phyloP scores from a whole-genome alignment of 2,329 filamentous ascomycete species.

The Colletotrichum lupini region DNA sequence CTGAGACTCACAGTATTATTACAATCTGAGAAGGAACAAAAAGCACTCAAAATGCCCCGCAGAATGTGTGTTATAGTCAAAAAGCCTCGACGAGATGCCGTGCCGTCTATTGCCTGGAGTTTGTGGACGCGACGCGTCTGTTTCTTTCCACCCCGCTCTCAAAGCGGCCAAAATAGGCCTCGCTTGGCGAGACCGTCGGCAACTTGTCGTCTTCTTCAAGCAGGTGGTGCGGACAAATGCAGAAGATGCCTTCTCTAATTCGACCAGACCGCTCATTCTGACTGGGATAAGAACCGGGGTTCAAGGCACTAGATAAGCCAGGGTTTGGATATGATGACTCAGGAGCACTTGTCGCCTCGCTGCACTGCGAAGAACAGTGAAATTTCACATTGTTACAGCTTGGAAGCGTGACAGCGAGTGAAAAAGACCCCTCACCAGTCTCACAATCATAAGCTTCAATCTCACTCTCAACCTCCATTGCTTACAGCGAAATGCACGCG shows the following conservation, averaged over 20 bases:
- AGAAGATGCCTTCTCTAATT: slow-evolving; percentile 6
- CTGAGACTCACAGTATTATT: neutral
- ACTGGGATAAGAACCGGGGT: slow-evolving; percentile 1
- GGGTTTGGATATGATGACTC: slow-evolving; percentile 1
- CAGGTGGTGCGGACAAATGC: slow-evolving; percentile 25
- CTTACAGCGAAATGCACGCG: neutral
- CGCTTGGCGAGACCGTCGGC: neutral
- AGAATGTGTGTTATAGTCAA: neutral
- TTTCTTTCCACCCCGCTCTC: slow-evolving; percentile 17
- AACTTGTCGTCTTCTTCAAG: slow-evolving; percentile 6
- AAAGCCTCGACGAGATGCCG: neutral
- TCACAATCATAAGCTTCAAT: neutral
- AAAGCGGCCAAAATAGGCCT: neutral
- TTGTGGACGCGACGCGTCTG: slow-evolving; percentile 30
- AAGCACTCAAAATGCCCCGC: neutral
- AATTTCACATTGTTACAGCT: neutral
- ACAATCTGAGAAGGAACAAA: neutral
- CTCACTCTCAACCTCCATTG: neutral
- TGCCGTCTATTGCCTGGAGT: slow-evolving; percentile 1
- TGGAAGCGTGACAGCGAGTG: neutral
- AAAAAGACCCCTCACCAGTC: neutral
- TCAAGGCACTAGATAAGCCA: neutral
- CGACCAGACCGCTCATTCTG: neutral
- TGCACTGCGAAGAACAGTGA: neutral
- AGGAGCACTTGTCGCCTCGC: neutral